These are phyloP conservation scores for Pythium rhizo-oryzae DNA, from an alignment of 352 stramenopile species.

Conservation along the genomic window DNA sequence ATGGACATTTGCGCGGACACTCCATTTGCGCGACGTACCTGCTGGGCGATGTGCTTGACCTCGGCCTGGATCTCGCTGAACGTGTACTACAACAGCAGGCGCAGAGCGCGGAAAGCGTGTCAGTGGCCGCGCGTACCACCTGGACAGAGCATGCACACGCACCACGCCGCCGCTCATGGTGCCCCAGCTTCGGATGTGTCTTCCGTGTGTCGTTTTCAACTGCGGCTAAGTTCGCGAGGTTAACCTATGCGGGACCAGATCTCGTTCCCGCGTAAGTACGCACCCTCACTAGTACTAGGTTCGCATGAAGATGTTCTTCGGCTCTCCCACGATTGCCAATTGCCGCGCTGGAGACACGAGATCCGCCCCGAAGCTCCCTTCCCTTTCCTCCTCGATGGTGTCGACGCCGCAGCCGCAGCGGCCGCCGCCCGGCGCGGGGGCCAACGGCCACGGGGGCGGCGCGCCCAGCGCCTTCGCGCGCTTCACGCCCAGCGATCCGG, in stretches of 20 bases:
- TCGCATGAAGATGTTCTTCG: slow-evolving; percentile 11
- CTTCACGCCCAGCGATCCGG: not conserved
- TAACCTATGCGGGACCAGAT: slow-evolving; percentile 5
- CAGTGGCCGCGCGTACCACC: not conserved
- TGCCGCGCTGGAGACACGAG: too few relatives aligned
- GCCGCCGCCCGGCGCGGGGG: slow-evolving; percentile 8
- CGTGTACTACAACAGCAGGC: slow-evolving; percentile 53
- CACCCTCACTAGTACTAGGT: not conserved
- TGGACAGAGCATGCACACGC: not conserved
- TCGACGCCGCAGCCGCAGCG: slow-evolving; percentile 14
- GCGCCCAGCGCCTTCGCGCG: not conserved
- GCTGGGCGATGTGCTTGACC: slow-evolving; percentile 84
- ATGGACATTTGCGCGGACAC: not conserved
- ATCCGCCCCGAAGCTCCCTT: too few relatives aligned
- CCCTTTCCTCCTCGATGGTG: slow-evolving; percentile 12
- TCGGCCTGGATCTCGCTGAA: slow-evolving; percentile 87
- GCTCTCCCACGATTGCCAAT: not conserved
- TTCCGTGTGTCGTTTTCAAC: not conserved
- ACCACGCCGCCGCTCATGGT: slow-evolving; percentile 11
- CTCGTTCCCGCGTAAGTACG: slow-evolving; percentile 2
- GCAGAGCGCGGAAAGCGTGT: not conserved
- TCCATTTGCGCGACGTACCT: slow-evolving; percentile 39
- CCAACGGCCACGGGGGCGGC: not conserved
- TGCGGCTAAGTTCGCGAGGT: slow-evolving; percentile 1
- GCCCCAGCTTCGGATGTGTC: not conserved